A percentile compares a stretch with the other conserved stretches of the same genome.
These are phyloP conservation scores for Globisporangium okanoganense DNA, from an alignment of 352 stramenopile species.

Conservation along the genomic window DNA sequence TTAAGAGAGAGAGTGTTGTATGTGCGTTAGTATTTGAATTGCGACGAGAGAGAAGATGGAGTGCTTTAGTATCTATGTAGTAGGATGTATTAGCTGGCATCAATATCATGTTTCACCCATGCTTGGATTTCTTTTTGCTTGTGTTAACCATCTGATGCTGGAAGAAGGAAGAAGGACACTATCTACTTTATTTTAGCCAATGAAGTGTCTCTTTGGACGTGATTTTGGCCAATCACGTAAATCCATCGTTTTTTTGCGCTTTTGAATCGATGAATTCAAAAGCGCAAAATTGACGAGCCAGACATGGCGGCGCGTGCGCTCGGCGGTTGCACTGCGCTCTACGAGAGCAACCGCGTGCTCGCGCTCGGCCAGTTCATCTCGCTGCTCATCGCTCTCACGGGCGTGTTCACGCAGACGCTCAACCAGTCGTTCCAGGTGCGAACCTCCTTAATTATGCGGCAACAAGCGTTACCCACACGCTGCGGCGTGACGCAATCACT, in stretches of 20 bases:
- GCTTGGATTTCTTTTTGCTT: background rate
- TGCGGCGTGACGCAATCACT: background rate
- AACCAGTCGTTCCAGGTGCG: slow-evolving; percentile 69
- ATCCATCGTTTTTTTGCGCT: too few species aligned
- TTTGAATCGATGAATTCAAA: too few species aligned
- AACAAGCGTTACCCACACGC: background rate
- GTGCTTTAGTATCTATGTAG: background rate
- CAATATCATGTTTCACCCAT: background rate
- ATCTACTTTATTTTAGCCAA: background rate
- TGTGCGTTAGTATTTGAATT: background rate
- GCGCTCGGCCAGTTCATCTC: slow-evolving; percentile 87
- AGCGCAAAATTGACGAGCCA: background rate
- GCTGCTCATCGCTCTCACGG: slow-evolving; percentile 83
- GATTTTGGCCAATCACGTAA: background rate
- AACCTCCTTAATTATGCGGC: background rate
- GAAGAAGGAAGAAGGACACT: too few species aligned
- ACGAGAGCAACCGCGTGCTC: slow-evolving; percentile 52
- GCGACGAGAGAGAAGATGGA: background rate
- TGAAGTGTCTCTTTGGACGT: background rate
- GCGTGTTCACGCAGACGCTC: slow-evolving; percentile 83
- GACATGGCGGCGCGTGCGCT: slow-evolving; percentile 3
- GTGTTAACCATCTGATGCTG: background rate
- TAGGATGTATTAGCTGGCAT: background rate
- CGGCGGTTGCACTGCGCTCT: slow-evolving; percentile 17
- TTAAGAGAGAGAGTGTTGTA: background rate